Evolutionary conservation across 129 eudicot genomes (phyloP).

Genomic region (Lactuca sativa): DNA sequence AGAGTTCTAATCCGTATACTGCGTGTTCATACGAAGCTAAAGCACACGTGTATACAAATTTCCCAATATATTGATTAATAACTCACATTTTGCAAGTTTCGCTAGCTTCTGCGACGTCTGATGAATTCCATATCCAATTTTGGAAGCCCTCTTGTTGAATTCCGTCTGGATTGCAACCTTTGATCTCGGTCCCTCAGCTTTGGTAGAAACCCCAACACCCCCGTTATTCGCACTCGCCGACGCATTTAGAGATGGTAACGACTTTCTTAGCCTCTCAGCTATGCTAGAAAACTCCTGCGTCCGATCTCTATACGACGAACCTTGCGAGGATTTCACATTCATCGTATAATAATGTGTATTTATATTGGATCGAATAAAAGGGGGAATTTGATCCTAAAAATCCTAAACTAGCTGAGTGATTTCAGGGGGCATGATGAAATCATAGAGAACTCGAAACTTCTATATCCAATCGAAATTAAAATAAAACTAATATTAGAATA

Average conservation of each 20-base stretch:
- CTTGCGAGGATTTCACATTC: conserved; percentile 51
- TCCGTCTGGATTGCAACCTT: conserved; percentile 66
- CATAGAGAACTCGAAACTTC: background rate
- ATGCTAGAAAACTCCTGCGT: conserved; percentile 66
- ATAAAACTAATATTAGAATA: conserved; percentile 16
- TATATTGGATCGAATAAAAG: conserved; percentile 19
- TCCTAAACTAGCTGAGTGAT: conserved; percentile 29
- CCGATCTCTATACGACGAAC: conserved; percentile 72
- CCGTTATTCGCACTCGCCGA: conserved; percentile 32
- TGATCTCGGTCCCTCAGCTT: conserved; percentile 50
- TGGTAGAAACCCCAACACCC: conserved; percentile 21
- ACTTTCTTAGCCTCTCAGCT: conserved; percentile 56
- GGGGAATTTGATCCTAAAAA: conserved; percentile 20
- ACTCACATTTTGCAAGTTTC: conserved; percentile 81
- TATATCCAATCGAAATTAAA: too few species aligned
- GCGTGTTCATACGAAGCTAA: conserved; percentile 1
- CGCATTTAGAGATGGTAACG: conserved; percentile 26
- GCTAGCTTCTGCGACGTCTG: conserved; percentile 95
- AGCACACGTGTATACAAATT: background rate
- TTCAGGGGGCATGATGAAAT: conserved; percentile 20
- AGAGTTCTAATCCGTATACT: conserved; percentile 9
- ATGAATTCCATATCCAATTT: conserved; percentile 83
- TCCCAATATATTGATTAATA: background rate
- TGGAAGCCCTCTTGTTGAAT: conserved; percentile 77
- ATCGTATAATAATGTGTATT: conserved; percentile 23